Evolutionary conservation across 176 grass and related monocot species (phyloP), one percentile per base, ranked within the genome.

Genomic region (Eleusine indica): DNA sequence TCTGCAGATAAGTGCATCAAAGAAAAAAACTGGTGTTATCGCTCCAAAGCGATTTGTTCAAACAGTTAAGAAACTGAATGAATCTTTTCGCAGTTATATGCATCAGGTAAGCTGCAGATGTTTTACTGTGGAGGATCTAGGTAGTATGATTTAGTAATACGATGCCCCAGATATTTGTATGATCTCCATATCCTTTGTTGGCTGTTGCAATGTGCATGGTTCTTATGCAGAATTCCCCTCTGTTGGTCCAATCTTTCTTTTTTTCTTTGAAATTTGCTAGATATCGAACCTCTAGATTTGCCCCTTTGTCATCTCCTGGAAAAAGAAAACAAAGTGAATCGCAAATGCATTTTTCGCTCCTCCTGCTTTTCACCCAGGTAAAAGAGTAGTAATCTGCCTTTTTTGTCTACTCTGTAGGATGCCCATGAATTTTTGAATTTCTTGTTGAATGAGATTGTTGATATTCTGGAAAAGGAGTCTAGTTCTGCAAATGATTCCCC

Each of bases 391-490:
- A 71, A 89, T 19, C 1, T 52, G 13, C 29, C 38, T 57, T 86
- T 82, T 60, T 21, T 80, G 3, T 28, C 17, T 92, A 25, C 15
- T 85, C 19, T 92, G 67, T 91, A 98, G 95, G 95, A 98, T 88
- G 95, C 92, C 80, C 92, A 98, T 85, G 95, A 98, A 49, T 98
- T 98, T 87, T 82, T 94, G 76, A 98, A 95, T 64, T 95, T 93
- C 83, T 87, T 98, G 78, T 68, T 98, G 81, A 95, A 98, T 73
- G 89, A 98, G n/a, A 90, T 98, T 84, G 87, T 98, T 68, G 92
- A 95, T 80, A 95, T 93, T 85, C 73, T 98, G 64, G 95, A 98
- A 80, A 94, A 90, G 74, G 95, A 93, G 67, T 86, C 83, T 14
- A 86, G 63, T 84, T 44, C 64, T 62, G 43, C 67, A 76, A 90